Base-by-base conservation (phyloP, 495 filamentous ascomycete species). In the Daldinia loculata region DNA sequence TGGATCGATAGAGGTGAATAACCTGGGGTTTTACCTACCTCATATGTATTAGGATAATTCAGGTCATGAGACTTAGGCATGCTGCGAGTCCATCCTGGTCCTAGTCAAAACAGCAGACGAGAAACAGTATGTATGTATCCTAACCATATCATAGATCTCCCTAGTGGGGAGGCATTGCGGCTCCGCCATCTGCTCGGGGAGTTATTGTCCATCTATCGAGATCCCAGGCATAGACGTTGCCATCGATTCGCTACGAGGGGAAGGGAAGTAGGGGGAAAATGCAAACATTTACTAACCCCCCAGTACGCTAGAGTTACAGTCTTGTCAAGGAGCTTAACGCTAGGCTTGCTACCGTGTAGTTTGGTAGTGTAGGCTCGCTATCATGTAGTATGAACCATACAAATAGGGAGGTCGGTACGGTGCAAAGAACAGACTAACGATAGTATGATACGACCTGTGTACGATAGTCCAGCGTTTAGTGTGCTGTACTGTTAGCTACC, bases 311-410 rank as follows among this genome's bases (percentile, higher is more conserved):
- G 15, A 52, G 50, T 66, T 51, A 19, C 50, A 62, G 51, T 56
- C 63, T 66, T 32, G 34, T 65, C 67, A 56, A 39, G 64, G 43
- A 45, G 43, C 24, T 22, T 48, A 2, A 48, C 29, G 6, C 29
- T 32, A 32, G 29, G 6, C 29, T 32, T 19, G 43, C 43, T 41
- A 41, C 38, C 38, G 17, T 45, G 17, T 17, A 12, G 7, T 8
- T 2, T 32, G 29, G 41, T 45, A 19, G 15, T 41, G 15, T 48
- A 29, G 4, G 43, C 17, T n/a, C 17, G 41, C 41, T 52, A 52
- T 15, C 19, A 52, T 8, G 12, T n/a, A 53, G 29, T n/a, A 50
- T 70, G 69, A 62, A 66, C 63, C 69, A 67, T n/a, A 58, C 36
- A 60, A 59, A 27, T 38, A 29, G 43, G 41, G 57, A 67, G 58